Evolutionary conservation across 108 stramenopile species (phyloP).

Genomic region (Nitzschia sp.): DNA sequence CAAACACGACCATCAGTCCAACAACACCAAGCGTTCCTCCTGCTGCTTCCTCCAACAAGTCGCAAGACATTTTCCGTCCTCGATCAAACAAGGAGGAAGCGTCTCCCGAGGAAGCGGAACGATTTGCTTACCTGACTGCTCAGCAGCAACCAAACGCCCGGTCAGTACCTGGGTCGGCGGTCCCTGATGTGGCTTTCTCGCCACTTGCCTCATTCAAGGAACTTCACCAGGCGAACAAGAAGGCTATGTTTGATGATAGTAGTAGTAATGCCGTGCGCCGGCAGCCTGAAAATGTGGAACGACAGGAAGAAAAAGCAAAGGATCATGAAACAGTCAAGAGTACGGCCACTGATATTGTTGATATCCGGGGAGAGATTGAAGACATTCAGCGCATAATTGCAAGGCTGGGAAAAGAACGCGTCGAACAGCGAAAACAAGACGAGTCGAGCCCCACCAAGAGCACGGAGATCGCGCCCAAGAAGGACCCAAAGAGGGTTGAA

Average conservation of each 20-base stretch:
- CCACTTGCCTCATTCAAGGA: neutral
- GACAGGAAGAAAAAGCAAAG: neutral
- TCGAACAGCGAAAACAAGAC: neutral
- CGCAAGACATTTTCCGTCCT: constrained; percentile 5
- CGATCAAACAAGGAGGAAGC: neutral
- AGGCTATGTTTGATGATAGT: neutral
- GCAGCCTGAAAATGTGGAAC: neutral
- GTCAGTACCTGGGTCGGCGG: neutral
- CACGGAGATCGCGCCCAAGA: neutral
- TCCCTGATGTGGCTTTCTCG: neutral
- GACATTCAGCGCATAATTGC: constrained; percentile 8
- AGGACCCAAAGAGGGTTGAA: neutral
- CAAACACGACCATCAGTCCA: neutral
- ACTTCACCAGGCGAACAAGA: neutral
- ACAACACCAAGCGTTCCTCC: no score
- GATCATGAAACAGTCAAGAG: neutral
- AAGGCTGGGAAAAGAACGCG: neutral
- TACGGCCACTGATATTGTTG: no score
- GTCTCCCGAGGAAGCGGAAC: neutral
- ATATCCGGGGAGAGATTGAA: constrained; percentile 9
- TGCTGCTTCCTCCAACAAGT: neutral
- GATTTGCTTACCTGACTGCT: neutral
- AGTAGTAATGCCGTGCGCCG: neutral
- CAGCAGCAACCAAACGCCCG: no score
- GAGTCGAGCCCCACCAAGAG: neutral